Conservation (phyloP, 768 basidiomycete genomes). For the Sistotremastrum niveocremeum region DNA sequence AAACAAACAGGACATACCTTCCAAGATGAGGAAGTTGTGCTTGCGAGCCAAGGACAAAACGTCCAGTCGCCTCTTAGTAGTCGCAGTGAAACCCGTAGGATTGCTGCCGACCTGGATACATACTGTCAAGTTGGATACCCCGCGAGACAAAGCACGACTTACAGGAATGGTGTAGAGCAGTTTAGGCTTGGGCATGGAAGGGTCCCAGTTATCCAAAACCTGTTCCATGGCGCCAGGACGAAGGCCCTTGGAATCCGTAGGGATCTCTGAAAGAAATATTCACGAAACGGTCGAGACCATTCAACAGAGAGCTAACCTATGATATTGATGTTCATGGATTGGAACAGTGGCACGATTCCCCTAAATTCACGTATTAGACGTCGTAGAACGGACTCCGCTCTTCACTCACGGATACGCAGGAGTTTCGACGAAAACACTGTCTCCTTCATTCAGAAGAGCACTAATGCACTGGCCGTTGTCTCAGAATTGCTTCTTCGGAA, state of each 20-base stretch:
- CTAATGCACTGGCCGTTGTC: neutral
- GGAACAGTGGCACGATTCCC: conserved; percentile 54
- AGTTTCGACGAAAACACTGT: conserved; percentile 69
- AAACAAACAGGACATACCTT: conserved; percentile 37
- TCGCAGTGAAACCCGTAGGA: conserved; percentile 71
- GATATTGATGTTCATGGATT: conserved; percentile 39
- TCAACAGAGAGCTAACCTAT: conserved; percentile 30
- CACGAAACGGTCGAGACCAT: neutral
- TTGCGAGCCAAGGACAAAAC: conserved; percentile 59
- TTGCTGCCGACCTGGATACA: conserved; percentile 62
- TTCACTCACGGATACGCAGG: conserved; percentile 39
- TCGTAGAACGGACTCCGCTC: conserved; percentile 22
- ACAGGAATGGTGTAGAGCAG: conserved; percentile 74
- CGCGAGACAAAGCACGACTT: conserved; percentile 11
- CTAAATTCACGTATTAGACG: conserved; percentile 18
- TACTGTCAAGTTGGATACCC: neutral
- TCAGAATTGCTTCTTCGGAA: neutral
- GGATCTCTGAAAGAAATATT: conserved; percentile 40
- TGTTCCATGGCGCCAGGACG: conserved; percentile 42
- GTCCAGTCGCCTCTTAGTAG: conserved; percentile 53
- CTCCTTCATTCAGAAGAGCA: conserved; percentile 64
- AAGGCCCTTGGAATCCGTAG: conserved; percentile 64
- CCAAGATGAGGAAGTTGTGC: conserved; percentile 70
- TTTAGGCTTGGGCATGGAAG: conserved; percentile 56
- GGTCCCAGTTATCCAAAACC: conserved; percentile 65